Evolutionary conservation across 2,329 filamentous ascomycete genomes (phyloP).

Genomic region (Fusarium solani-melongenae): DNA sequence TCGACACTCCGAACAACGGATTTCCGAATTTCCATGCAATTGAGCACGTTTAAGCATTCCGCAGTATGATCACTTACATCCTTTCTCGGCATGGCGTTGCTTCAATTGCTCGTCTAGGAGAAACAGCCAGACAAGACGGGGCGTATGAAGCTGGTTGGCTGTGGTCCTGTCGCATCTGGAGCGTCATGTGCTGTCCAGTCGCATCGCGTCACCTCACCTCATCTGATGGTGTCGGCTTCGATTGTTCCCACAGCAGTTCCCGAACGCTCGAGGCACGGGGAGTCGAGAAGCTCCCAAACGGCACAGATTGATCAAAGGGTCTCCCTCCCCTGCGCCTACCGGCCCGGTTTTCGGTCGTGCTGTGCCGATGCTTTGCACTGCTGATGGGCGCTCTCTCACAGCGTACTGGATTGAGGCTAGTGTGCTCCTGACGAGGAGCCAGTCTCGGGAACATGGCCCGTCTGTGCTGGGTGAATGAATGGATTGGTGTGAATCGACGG

Average conservation of each 20-base stretch:
- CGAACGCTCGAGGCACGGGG: slow-evolving; percentile 1
- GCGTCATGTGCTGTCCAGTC: slow-evolving; percentile 22
- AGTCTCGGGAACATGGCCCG: slow-evolving; percentile 23
- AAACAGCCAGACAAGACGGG: slow-evolving; percentile 5
- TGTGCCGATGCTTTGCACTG: slow-evolving; percentile 17
- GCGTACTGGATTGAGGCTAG: slow-evolving; percentile 14
- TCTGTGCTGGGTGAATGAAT: slow-evolving; percentile 16
- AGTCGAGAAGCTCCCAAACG: slow-evolving; percentile 4
- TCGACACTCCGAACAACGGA: slow-evolving; percentile 7
- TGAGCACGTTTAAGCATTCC: not conserved
- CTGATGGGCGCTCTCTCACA: not conserved
- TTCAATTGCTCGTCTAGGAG: not conserved
- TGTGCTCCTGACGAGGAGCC: slow-evolving; percentile 17
- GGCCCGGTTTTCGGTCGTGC: slow-evolving; percentile 28
- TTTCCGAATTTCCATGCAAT: not conserved
- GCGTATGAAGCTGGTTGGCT: slow-evolving; percentile 3
- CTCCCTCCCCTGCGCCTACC: slow-evolving; percentile 16
- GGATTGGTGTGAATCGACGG: slow-evolving; percentile 20
- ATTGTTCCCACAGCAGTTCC: slow-evolving; percentile 23
- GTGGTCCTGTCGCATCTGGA: slow-evolving; percentile 10
- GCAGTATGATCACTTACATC: not conserved
- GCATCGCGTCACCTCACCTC: slow-evolving; percentile 25
- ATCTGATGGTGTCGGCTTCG: slow-evolving; percentile 5
- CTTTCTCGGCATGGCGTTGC: not conserved
- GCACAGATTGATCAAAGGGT: slow-evolving; percentile 25